These are phyloP conservation scores for Tillandsia leiboldiana DNA, from an alignment of 176 grass and related monocot genomes.

Conservation along the genomic window DNA sequence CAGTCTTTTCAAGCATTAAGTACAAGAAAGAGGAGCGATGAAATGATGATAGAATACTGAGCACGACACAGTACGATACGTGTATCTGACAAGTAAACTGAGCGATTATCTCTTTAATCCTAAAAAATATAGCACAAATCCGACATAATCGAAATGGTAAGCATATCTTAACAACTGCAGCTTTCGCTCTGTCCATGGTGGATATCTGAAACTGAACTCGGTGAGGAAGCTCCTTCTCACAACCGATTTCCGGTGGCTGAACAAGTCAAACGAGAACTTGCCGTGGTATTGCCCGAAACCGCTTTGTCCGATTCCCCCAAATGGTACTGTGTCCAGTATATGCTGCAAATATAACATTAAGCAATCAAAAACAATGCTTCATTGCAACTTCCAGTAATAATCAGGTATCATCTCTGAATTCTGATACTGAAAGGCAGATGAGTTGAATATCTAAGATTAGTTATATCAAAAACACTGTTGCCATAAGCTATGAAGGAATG, in stretches of 20 bases:
- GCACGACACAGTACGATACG: no score
- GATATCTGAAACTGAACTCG: constrained; percentile 62
- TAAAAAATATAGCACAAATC: constrained; percentile 42
- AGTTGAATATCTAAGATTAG: no score
- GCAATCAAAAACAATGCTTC: not conserved
- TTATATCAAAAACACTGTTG: no score
- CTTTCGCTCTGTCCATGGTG: constrained; percentile 70
- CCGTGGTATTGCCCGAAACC: constrained; percentile 89
- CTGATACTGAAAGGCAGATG: no score
- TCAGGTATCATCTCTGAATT: no score
- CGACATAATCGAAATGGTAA: constrained; percentile 46
- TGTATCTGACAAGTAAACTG: no score
- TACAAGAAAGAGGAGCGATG: no score
- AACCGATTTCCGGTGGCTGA: constrained; percentile 84
- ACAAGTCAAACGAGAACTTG: constrained; percentile 85
- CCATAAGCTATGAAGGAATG: not conserved
- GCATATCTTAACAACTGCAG: constrained; percentile 48
- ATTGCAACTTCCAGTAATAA: not conserved
- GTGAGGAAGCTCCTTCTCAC: constrained; percentile 47
- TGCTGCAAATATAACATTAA: constrained; percentile 28
- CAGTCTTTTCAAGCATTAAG: no score
- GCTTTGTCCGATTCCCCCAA: constrained; percentile 78
- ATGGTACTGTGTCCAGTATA: constrained; percentile 51
- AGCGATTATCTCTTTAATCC: constrained; percentile 38
- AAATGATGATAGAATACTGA: no score